Base-by-base conservation (phyloP, 2,329 filamentous ascomycete species). In the Monilinia polystroma region DNA sequence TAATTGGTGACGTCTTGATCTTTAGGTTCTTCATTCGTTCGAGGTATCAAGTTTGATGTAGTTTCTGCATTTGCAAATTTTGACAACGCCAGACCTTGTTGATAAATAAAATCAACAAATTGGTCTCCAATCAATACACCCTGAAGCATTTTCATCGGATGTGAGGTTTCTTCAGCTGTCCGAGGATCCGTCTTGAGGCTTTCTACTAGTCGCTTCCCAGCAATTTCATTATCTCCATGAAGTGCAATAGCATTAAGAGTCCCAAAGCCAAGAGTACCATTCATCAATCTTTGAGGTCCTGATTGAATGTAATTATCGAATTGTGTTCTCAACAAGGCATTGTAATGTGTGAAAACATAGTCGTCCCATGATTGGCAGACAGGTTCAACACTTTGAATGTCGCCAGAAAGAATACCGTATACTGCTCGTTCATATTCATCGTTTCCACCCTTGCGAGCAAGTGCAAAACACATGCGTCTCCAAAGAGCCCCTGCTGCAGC, bases 371-470 rank as follows among this genome's bases (percentile, higher is more conserved):
- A 87, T 62, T 85, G 83, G 75, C 91, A 93, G 51, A 94, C 87
- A 70, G 86, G 86, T 74, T 91, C 87, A 14, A 96, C 91, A 63
- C 90, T 91, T 49, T 85, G 80, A 60, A 93, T 84, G 75, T 97
- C 92, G 60, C 95, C 95, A 53, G 90, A 90, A n/a, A 99, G 83
- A 16, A 97, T 80, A 38, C 92, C 94, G 75, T 97, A 97, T 0
- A 97, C 92, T 23, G 94, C 95, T 66, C 88, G 87, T 79, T 99
- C 93, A 74, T 93, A 94, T 63, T 90, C 86, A 72, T 91, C 88
- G 0, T 85, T 85, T 35, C 87, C 87, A 2, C 87, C 86, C 62
- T 90, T 87, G 29, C 90, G 87, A 63, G 91, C 88, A 58, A 89
- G 76, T 26, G 87, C 84, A 75, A 88, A 90, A 78, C 90, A 94